Evolutionary conservation across 192 early-diverging fungal genomes (phyloP).

Genomic region (Borealophlyctis nickersoniae): DNA sequence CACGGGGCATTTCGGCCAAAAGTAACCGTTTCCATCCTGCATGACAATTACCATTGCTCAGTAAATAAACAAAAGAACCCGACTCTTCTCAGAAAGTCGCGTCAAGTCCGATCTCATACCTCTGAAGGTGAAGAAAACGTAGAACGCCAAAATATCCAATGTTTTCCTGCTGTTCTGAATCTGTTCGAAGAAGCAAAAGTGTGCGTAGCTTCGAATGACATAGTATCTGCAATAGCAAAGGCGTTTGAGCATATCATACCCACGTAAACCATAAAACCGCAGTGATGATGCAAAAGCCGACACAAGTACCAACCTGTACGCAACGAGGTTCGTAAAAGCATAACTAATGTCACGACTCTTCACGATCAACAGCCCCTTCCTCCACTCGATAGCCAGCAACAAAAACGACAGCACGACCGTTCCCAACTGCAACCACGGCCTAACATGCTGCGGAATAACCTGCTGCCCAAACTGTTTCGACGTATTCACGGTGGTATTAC

Average conservation of each 20-base stretch:
- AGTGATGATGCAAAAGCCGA: background rate
- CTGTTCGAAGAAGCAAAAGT: slow-evolving; percentile 78
- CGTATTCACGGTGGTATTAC: slow-evolving; percentile 28
- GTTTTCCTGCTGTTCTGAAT: slow-evolving; percentile 64
- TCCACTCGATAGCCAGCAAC: slow-evolving; percentile 65
- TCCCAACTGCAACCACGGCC: slow-evolving; percentile 45
- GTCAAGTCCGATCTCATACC: slow-evolving; percentile 52
- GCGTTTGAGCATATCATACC: background rate
- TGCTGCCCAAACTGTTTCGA: slow-evolving; percentile 41
- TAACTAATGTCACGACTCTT: slow-evolving; percentile 71
- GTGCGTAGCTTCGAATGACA: slow-evolving; percentile 65
- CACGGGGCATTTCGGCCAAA: slow-evolving; percentile 78
- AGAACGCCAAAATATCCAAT: slow-evolving; percentile 73
- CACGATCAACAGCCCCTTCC: slow-evolving; percentile 63
- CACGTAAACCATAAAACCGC: background rate
- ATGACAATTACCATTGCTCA: background rate
- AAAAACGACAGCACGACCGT: slow-evolving; percentile 69
- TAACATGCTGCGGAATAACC: slow-evolving; percentile 35
- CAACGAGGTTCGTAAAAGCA: slow-evolving; percentile 69
- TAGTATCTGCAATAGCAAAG: slow-evolving; percentile 44
- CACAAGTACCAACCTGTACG: slow-evolving; percentile 48
- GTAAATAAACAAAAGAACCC: background rate
- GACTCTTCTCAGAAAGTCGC: no score
- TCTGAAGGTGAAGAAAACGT: slow-evolving; percentile 82
- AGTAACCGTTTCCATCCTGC: slow-evolving; percentile 80